Base-by-base conservation (phyloP, 2,329 filamentous ascomycete genomes). In the Phyllosticta citribraziliensis region DNA sequence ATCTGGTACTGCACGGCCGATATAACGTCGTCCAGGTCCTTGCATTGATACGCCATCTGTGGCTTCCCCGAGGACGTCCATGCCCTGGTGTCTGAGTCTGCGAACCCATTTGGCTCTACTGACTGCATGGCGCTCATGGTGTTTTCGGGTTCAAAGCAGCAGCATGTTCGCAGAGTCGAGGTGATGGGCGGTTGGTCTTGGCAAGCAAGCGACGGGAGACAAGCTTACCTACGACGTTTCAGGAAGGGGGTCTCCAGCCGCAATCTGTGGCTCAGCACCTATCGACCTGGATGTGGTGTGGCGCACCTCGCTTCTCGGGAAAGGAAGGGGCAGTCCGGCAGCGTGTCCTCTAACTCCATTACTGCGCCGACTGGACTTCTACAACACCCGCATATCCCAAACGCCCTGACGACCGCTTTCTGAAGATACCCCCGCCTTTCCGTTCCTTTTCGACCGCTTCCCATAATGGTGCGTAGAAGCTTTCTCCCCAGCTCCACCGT, bases 11-110 rank as follows among this genome's bases (percentile, higher is more conserved):
- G 58, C 17, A 60, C 22, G 22, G 53, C 53, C n/a, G 58, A 17
- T 17, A 51, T 22, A n/a, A 60, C 24, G 40, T 60, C 58, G 40
- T 60, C 58, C 20, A 60, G 58, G 19, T 56, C 51, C 22, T 53
- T n/a, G 53, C 58, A 60, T 25, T 56, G 58, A 17, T 55, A 60
- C 8, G 58, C 53, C 53, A 56, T 52, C 24, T 56, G 33, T 14
- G 58, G 58, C n/a, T 22, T 30, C 8, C 22, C 51, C n/a, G 24
- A 22, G 35, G 52, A 40, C 4, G 25, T 47, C 52, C 52, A 50
- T 19, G 20, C 30, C 20, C 3, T 27, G 57, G 35, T 11, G 19
- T 5, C 35, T 10, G 25, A 14, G 12, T 33, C 30, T n/a, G 50
- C 51, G 24, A 30, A 11, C 20, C 10, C 20, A n/a, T 50, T 25